Percentiles rank a stretch among this genome's conserved stretches.
Conservation (phyloP, 352 stramenopile species). For the Globisporangium heterothallicum region DNA sequence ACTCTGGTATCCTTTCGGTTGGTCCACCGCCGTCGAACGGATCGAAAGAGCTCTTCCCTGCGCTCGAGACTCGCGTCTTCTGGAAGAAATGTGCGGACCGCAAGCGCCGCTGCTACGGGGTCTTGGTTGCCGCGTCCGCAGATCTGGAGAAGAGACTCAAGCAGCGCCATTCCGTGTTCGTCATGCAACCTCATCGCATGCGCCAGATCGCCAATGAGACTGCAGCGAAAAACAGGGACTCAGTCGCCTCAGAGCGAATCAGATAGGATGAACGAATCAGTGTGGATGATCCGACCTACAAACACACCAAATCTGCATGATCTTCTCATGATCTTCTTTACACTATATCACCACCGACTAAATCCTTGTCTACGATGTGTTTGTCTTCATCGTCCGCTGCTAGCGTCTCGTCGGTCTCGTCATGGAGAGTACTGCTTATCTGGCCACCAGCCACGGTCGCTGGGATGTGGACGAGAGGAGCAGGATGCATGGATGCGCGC, state of each 20-base stretch:
- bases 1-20: neutral
- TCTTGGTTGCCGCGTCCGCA: neutral
- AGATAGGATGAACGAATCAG: neutral
- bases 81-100: neutral
- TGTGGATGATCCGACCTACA: neutral
- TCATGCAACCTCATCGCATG: neutral
- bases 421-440: neutral
- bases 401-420: slow-evolving; percentile 1
- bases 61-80: neutral
- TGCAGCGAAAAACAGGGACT: no score
- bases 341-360: slow-evolving; percentile 3
- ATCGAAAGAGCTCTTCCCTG: slow-evolving; percentile 17
- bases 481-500: slow-evolving; percentile 17
- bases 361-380: neutral
- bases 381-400: neutral
- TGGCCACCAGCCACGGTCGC: neutral
- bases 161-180: neutral
- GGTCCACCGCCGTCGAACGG: slow-evolving; percentile 15
- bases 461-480: no score
- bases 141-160: slow-evolving; percentile 1
- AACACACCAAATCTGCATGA: neutral
- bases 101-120: neutral
- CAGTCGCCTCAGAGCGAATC: slow-evolving; percentile 4
- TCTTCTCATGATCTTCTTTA: neutral
- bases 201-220: neutral